Percentiles rank a stretch among this genome's conserved stretches.
Conservation (phyloP, 2,329 filamentous ascomycete species). For the Fusarium sp. region DNA sequence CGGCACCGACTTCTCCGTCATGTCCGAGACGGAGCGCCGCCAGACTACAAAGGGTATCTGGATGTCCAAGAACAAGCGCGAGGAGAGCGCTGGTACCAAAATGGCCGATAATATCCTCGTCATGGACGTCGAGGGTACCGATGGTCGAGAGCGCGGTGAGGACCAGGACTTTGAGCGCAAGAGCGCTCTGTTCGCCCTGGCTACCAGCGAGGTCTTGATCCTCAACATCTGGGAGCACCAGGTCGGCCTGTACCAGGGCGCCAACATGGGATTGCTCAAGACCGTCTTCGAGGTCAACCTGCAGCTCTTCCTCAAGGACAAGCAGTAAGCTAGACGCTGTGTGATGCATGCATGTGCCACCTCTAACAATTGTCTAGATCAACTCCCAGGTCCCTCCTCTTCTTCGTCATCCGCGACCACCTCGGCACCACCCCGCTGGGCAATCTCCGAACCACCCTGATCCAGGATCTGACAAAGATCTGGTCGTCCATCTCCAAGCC, state of each 20-base stretch:
- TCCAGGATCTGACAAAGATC: slow-evolving; percentile 91
- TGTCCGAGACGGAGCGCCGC: slow-evolving; percentile 92
- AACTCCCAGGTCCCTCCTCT: slow-evolving; percentile 89
- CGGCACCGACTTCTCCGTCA: slow-evolving; percentile 95
- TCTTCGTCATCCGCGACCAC: slow-evolving; percentile 99
- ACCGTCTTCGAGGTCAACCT: slow-evolving; percentile 99
- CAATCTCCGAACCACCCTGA: slow-evolving; percentile 89
- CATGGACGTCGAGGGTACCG: slow-evolving; percentile 99
- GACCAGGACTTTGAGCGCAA: slow-evolving; percentile 99
- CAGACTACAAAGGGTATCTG: slow-evolving; percentile 99
- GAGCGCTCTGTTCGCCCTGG: slow-evolving; percentile 95
- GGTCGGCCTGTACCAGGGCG: slow-evolving; percentile 96
- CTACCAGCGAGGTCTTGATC: slow-evolving; percentile 97
- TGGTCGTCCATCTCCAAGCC: slow-evolving; percentile 96
- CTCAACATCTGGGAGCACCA: slow-evolving; percentile 99
- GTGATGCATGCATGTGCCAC: background rate
- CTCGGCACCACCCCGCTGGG: slow-evolving; percentile 90
- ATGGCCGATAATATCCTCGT: slow-evolving; percentile 99
- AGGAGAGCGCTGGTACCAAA: slow-evolving; percentile 60
- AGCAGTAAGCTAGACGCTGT: slow-evolving; percentile 71
- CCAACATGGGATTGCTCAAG: slow-evolving; percentile 98
- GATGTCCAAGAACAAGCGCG: slow-evolving; percentile 96
- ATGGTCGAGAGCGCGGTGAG: slow-evolving; percentile 94
- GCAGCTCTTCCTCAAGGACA: slow-evolving; percentile 96
- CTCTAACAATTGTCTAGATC: slow-evolving; percentile 65